These are phyloP conservation scores for Planoprotostelium fungivorum DNA, from an alignment of 78 protist species.

Conservation along the genomic window DNA sequence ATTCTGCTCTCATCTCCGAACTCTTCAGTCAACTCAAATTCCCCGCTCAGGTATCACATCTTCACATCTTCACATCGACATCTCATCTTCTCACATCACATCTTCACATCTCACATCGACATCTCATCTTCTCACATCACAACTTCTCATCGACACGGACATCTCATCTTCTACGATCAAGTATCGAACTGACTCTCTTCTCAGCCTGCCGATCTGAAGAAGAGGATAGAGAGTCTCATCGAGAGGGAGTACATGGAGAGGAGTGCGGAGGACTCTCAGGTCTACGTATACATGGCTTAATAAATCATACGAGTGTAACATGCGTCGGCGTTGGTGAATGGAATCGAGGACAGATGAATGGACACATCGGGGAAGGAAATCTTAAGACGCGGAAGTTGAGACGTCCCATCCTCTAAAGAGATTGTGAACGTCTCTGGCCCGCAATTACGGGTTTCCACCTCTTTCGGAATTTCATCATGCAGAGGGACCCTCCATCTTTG, in stretches of 20 bases:
- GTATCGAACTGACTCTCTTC: not conserved
- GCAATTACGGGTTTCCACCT: too few relatives aligned
- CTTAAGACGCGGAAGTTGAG: too few relatives aligned
- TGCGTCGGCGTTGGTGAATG: too few relatives aligned
- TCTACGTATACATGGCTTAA: conserved; percentile 84
- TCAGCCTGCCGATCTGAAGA: conserved; percentile 83
- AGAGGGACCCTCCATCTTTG: too few relatives aligned
- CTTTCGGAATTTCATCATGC: too few relatives aligned
- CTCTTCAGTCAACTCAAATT: conserved; percentile 78
- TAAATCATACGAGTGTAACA: too few relatives aligned
- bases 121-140: not conserved
- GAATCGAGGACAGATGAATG: too few relatives aligned
- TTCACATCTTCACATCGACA: not conserved
- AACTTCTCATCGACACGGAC: not conserved
- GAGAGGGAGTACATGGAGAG: conserved; percentile 95
- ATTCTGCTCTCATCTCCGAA: conserved; percentile 74
- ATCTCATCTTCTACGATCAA: not conserved
- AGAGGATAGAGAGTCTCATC: conserved; percentile 89
- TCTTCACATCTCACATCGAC: not conserved
- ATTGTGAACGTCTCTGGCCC: too few relatives aligned
- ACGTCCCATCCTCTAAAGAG: too few relatives aligned
- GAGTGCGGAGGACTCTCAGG: conserved; percentile 58
- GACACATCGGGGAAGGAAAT: too few relatives aligned
- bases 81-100: not conserved
- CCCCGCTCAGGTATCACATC: conserved; percentile 53